Evolutionary conservation across 345 rosid species (phyloP).

Genomic region (Eucalyptus erythrocorys): DNA sequence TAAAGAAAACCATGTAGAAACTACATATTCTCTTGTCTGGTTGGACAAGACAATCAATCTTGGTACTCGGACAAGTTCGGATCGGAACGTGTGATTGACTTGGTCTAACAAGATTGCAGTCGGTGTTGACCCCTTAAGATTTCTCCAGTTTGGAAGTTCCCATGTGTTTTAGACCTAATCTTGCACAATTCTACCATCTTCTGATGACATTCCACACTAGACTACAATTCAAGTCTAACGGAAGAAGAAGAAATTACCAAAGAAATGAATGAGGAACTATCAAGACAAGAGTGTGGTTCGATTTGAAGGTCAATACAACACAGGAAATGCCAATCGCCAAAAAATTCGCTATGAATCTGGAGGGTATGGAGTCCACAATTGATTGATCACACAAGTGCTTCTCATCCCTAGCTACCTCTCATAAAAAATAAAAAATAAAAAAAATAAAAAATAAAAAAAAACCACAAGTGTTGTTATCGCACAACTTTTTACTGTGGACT

Average conservation of each 20-base stretch:
- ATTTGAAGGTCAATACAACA: neutral
- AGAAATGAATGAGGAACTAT: neutral
- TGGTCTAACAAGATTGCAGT: neutral
- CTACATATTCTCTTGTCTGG: neutral
- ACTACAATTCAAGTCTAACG: neutral
- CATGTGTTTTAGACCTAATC: neutral
- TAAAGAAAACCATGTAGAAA: neutral
- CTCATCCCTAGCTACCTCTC: neutral
- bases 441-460: too few species aligned
- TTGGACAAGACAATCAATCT: neutral
- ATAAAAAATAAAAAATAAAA: neutral
- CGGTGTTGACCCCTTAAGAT: neutral
- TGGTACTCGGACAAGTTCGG: neutral
- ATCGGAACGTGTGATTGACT: neutral
- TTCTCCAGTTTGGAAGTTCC: neutral
- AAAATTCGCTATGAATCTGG: neutral
- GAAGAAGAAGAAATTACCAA: neutral
- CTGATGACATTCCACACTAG: neutral
- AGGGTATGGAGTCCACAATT: neutral
- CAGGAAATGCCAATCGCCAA: neutral
- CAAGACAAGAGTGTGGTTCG: neutral
- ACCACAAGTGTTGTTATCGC: neutral
- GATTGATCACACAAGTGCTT: neutral
- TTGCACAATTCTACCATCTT: neutral
- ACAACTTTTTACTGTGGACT: neutral